Evolutionary conservation across 2,329 filamentous ascomycete species (phyloP), one percentile per base, ranked within the genome.

Genomic region (Albophoma yamanashiensis): DNA sequence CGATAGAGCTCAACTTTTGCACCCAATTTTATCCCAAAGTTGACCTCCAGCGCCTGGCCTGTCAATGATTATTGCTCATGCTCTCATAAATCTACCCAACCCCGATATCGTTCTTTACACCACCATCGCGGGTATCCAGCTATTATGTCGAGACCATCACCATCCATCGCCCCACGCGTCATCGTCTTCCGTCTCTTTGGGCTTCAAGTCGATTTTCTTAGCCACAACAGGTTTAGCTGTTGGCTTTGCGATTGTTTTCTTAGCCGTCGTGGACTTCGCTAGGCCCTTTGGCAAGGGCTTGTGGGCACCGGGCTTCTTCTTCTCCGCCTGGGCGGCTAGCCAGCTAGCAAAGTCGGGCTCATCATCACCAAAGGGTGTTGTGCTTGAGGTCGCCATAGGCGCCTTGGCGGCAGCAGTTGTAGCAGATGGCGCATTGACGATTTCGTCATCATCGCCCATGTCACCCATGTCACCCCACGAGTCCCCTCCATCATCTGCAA

Each of bases 321-420:
- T 84, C 63, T 87, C 82, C 7, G 89, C 85, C 71, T 97, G 91
- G 15, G 92, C 92, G 15, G 91, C 92, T 27, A 97, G 75, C 92
- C 94, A 97, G 6, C 92, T 92, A 6, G 92, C 93, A 73, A 99
- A 97, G 72, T 97, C 94, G 0, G 93, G 93, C 72, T 99, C 93
- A 34, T 89, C 86, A 66, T 96, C 92, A 61, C 93, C 90, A 64
- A 89, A 93, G 0, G 87, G 81, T 8, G 81, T 75, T 38, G 74
- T 67, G 7, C 70, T 71, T 9, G 68, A 69, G 47, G 69, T 65
- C 22, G 71, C 67, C 20, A 17, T 25, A 14, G 75, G 66, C 38
- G 78, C 67, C 56, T 71, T 70, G 2, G 61, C 61, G 27, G 61
- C 58, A 15, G 61, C 60, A n/a, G 61, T 61, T 20, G 63, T 62